A percentile compares a stretch with the other conserved stretches of the same genome.
Conservation (phyloP, 2,329 filamentous ascomycete genomes). For the Thelonectria blattea region DNA sequence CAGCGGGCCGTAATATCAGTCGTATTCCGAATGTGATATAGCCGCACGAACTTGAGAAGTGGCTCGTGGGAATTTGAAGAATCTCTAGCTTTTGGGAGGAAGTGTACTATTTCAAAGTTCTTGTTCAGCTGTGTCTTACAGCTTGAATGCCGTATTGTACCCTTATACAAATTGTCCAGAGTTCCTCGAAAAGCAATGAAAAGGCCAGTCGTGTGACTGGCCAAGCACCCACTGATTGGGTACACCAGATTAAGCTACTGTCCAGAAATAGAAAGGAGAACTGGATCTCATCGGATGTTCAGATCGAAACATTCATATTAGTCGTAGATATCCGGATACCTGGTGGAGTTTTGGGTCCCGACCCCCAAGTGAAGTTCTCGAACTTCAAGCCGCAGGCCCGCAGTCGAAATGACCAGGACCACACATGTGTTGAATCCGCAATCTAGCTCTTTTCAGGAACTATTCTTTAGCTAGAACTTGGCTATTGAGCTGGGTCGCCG, state of each 20-base stretch:
- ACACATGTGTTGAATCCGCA: background rate
- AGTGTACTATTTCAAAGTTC: too few species aligned
- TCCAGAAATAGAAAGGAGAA: constrained; percentile 56
- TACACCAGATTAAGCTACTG: background rate
- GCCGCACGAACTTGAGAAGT: too few species aligned
- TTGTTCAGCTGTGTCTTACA: too few species aligned
- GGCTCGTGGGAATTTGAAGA: too few species aligned
- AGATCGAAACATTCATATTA: background rate
- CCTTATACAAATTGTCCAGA: too few species aligned
- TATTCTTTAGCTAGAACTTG: background rate
- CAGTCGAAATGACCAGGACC: too few species aligned
- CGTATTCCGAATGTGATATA: background rate
- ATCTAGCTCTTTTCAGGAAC: background rate
- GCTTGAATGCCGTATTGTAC: too few species aligned
- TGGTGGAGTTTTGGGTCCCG: background rate
- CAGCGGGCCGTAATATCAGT: background rate
- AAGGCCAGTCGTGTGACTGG: background rate
- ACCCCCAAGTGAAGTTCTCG: background rate
- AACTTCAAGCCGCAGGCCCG: background rate
- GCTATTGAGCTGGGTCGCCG: background rate
- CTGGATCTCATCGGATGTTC: background rate
- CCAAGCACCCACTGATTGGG: background rate
- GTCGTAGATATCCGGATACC: background rate
- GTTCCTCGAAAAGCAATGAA: background rate
- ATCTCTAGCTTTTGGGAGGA: too few species aligned